phyloP scores from a whole-genome alignment of 208 protist genomes.

The Tritrichomonas musculus region DNA sequence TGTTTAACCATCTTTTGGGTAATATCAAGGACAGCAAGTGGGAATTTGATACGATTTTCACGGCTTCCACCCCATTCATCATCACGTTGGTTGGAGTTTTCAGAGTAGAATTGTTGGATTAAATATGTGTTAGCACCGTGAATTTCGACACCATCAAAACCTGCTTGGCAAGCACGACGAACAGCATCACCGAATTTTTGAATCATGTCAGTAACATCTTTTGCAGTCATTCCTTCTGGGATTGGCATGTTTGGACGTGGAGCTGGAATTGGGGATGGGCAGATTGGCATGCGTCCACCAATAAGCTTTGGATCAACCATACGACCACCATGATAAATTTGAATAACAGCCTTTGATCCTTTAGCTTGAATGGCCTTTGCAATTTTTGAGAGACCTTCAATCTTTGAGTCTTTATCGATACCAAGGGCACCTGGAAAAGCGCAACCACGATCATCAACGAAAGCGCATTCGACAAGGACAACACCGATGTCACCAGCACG shows the following conservation, averaged over 20 bases:
- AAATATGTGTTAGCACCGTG: slow-evolving; percentile 2
- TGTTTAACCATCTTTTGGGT: neutral
- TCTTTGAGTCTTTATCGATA: neutral
- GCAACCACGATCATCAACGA: neutral
- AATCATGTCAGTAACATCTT: neutral
- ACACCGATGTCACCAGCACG: neutral
- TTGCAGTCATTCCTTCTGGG: neutral
- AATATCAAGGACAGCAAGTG: neutral
- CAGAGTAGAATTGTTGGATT: neutral
- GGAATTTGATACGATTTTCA: neutral
- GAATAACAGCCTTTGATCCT: neutral
- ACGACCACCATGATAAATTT: neutral
- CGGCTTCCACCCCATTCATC: neutral
- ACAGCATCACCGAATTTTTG: neutral
- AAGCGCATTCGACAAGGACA: neutral
- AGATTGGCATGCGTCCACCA: neutral
- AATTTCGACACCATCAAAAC: slow-evolving; percentile 13
- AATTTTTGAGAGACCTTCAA: neutral
- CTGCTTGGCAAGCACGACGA: neutral
- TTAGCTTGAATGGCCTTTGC: neutral
- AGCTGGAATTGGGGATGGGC: neutral
- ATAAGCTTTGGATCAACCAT: neutral
- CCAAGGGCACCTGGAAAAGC: neutral
- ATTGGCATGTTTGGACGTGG: neutral
- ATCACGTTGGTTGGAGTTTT: neutral